Conservation (phyloP, 176 grass and related monocot species). For the Hsuehochloa calcarea region DNA sequence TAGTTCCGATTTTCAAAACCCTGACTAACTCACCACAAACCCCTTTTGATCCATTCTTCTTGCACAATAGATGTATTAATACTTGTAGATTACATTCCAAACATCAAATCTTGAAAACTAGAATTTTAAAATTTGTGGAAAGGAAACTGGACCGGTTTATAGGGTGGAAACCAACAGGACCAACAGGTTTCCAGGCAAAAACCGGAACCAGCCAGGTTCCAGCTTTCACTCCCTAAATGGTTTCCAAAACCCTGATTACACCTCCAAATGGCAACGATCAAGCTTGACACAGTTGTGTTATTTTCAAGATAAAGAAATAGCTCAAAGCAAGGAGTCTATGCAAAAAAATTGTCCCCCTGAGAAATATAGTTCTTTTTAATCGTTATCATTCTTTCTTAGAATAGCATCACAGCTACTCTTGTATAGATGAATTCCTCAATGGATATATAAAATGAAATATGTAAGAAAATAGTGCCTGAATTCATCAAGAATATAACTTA, state of each 20-base stretch:
- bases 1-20: not conserved
- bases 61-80: not conserved
- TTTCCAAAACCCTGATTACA: not conserved
- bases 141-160: not conserved
- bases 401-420: not conserved
- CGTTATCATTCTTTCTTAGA: not conserved
- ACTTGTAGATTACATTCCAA: not conserved
- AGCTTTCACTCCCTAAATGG: not conserved
- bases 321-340: not conserved
- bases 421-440: not conserved
- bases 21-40: not conserved
- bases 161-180: not conserved
- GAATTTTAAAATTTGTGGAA: not conserved
- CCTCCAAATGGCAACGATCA: not conserved
- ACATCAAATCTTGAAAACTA: not conserved
- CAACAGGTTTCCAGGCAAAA: not conserved
- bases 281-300: not conserved
- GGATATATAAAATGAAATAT: not conserved
- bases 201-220: not conserved
- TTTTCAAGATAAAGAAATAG: not conserved
- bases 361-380: not conserved
- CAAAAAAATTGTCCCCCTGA: not conserved
- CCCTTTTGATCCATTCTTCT: not conserved
- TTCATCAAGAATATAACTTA: constrained; percentile 3
- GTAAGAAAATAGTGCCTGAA: not conserved